Evolutionary conservation across 768 basidiomycete genomes (phyloP).

Genomic region (Artomyces pyxidatus): DNA sequence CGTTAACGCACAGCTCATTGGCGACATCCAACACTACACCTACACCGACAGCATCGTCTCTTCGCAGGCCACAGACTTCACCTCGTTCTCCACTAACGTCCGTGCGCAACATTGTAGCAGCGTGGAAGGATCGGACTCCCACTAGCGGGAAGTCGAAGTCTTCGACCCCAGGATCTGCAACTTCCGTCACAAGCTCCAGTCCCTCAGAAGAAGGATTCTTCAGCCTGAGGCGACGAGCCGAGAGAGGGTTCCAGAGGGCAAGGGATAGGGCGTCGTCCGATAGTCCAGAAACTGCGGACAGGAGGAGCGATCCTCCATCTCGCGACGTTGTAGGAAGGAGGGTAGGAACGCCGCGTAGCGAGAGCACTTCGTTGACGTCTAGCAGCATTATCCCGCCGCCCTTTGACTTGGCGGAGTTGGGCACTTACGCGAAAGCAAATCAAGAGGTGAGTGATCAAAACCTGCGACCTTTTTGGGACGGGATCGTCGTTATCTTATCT

Average conservation of each 20-base stretch:
- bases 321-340: conserved; percentile 2
- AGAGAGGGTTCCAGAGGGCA: conserved; percentile 26
- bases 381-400: conserved; percentile 34
- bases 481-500: no score
- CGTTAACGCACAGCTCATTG: conserved; percentile 31
- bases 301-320: conserved; percentile 9
- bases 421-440: conserved; percentile 32
- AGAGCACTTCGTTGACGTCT: conserved; percentile 18
- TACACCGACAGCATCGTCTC: conserved; percentile 38
- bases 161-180: conserved; percentile 7
- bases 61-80: conserved; percentile 54
- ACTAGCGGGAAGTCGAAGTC: conserved; percentile 16
- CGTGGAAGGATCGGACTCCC: conserved; percentile 74
- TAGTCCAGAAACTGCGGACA: background rate
- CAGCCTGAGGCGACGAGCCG: conserved; percentile 38
- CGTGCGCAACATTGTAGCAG: conserved; percentile 68
- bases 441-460: conserved; percentile 33
- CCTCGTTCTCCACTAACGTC: conserved; percentile 67
- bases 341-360: conserved; percentile 22
- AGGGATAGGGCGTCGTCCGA: conserved; percentile 10
- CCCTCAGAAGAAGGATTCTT: conserved; percentile 40
- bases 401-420: conserved; percentile 40
- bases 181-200: conserved; percentile 4
- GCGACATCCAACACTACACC: conserved; percentile 28
- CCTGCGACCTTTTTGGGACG: no score